Percentiles rank a stretch among this genome's conserved stretches.
phyloP scores from a whole-genome alignment of 192 early-diverging fungal genomes.

The Thamnidium elegans region DNA sequence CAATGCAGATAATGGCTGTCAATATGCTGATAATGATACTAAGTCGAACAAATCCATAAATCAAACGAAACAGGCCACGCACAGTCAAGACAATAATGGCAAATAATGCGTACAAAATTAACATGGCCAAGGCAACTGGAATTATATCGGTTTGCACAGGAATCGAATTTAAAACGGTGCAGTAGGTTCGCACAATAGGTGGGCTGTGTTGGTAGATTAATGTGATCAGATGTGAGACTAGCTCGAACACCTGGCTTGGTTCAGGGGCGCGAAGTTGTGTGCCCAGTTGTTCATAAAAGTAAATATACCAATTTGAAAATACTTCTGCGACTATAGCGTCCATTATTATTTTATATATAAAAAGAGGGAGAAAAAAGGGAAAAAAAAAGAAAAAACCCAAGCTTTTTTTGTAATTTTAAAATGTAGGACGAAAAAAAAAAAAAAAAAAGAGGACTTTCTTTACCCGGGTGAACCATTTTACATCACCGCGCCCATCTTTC shows the following conservation, averaged over 20 bases:
- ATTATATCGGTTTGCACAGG: conserved; percentile 33
- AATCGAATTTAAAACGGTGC: conserved; percentile 10
- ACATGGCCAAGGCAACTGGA: conserved; percentile 22
- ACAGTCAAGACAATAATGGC: conserved; percentile 18
- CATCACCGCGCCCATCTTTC: background rate
- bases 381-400: too few species aligned
- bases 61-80: conserved; percentile 16
- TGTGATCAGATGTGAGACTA: background rate
- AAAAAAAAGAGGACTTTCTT: too few species aligned
- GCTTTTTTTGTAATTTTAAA: too few species aligned
- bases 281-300: conserved; percentile 16
- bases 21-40: conserved; percentile 20
- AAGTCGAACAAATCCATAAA: conserved; percentile 30
- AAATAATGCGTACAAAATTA: conserved; percentile 31
- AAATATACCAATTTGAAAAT: conserved; percentile 18
- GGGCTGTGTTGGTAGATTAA: conserved; percentile 14
- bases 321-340: conserved; percentile 12
- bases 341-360: background rate
- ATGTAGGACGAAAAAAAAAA: too few species aligned
- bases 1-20: conserved; percentile 12
- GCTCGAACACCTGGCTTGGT: background rate
- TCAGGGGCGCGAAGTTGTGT: conserved; percentile 2
- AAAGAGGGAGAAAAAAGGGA: too few species aligned
- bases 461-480: too few species aligned
- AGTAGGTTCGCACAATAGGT: conserved; percentile 11